These are phyloP conservation scores for Ophiocordyceps unilateralis DNA, from an alignment of 2,329 filamentous ascomycete species.

Conservation along the genomic window DNA sequence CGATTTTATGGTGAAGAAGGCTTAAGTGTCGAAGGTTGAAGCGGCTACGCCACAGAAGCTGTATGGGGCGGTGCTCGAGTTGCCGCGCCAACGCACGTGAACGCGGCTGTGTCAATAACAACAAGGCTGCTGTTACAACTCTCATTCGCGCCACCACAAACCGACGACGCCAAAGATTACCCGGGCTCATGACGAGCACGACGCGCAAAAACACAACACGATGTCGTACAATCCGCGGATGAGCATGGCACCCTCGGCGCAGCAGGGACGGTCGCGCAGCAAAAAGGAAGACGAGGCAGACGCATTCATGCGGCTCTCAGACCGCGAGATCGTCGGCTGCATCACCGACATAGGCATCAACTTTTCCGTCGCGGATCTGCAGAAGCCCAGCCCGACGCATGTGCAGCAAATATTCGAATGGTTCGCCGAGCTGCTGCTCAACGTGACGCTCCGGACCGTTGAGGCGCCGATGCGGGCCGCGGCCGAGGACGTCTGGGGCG, in stretches of 20 bases:
- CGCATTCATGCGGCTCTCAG: slow-evolving; percentile 41
- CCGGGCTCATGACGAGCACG: background rate
- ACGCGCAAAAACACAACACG: background rate
- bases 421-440: slow-evolving; percentile 88
- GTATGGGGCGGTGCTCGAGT: background rate
- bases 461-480: slow-evolving; percentile 91
- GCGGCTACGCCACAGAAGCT: too few relatives aligned
- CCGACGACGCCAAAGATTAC: too few relatives aligned
- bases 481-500: slow-evolving; percentile 70
- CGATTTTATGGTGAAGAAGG: background rate
- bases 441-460: slow-evolving; percentile 80
- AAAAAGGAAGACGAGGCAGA: slow-evolving; percentile 44
- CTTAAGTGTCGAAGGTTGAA: background rate
- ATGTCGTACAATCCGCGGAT: slow-evolving; percentile 44
- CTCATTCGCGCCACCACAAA: background rate
- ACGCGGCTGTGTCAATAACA: background rate
- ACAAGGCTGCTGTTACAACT: background rate
- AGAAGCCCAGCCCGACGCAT: slow-evolving; percentile 85
- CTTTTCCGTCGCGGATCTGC: slow-evolving; percentile 71
- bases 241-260: slow-evolving; percentile 39
- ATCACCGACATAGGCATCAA: slow-evolving; percentile 93
- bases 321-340: slow-evolving; percentile 81
- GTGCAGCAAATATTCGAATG: slow-evolving; percentile 97
- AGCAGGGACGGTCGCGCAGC: slow-evolving; percentile 29
- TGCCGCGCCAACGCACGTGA: background rate